Evolutionary conservation across 2,329 filamentous ascomycete species (phyloP).

Genomic region (Coniella vitis): DNA sequence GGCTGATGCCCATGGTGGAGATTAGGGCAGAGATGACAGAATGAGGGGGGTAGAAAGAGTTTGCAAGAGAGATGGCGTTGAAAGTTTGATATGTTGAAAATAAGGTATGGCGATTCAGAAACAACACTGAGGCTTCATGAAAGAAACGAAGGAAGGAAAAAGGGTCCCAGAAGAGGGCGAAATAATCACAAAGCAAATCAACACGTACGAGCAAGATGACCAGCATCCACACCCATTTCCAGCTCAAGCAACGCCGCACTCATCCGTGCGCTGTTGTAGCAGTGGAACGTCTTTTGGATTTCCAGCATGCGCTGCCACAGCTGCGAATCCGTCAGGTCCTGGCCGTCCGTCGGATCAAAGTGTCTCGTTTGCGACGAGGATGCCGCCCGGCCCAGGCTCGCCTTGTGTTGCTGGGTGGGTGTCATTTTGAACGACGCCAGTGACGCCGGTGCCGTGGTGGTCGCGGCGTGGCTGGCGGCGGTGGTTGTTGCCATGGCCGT

Average conservation of each 20-base stretch:
- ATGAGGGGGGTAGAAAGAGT: background rate
- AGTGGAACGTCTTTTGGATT: constrained; percentile 33
- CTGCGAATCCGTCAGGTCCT: constrained; percentile 27
- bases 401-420: background rate
- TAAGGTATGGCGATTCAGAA: too few relatives aligned
- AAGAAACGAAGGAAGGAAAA: background rate
- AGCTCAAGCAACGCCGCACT: constrained; percentile 34
- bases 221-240: constrained; percentile 26
- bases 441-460: background rate
- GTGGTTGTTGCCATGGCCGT: too few relatives aligned
- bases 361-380: constrained; percentile 11
- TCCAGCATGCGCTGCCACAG: constrained; percentile 37
- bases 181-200: too few relatives aligned
- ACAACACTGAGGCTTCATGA: too few relatives aligned
- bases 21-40: too few relatives aligned
- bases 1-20: too few relatives aligned
- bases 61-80: too few relatives aligned
- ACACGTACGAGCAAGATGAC: constrained; percentile 30
- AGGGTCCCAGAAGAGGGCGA: too few relatives aligned
- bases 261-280: constrained; percentile 39
- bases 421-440: background rate
- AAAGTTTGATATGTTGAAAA: too few relatives aligned
- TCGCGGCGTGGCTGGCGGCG: too few relatives aligned
- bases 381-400: background rate
- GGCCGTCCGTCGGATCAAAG: constrained; percentile 21